Conservation (phyloP, 192 early-diverging fungal species). For the Gryganskiella cystojenkinii region DNA sequence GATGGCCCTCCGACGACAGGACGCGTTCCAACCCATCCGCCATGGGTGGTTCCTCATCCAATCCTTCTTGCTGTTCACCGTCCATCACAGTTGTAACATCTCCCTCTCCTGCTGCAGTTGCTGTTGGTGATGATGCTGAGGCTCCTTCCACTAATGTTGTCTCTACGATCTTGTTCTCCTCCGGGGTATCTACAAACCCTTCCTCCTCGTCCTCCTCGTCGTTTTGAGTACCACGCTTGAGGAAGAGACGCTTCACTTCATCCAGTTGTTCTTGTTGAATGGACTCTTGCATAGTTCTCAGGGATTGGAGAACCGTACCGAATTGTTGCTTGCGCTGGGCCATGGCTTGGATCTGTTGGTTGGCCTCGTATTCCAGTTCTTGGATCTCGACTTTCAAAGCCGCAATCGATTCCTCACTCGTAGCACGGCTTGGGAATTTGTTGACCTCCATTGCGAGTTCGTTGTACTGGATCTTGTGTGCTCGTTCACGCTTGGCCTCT, state of each 20-base stretch:
- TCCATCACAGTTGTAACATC: too few relatives aligned
- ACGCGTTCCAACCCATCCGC: not conserved
- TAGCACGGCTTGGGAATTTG: conserved; percentile 34
- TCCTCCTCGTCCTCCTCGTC: conserved; percentile 29
- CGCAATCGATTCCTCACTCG: conserved; percentile 18
- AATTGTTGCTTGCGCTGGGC: conserved; percentile 33
- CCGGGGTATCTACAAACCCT: conserved; percentile 10
- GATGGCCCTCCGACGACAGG: not conserved
- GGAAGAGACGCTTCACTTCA: conserved; percentile 23
- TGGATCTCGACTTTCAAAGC: conserved; percentile 24
- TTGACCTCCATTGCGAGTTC: conserved; percentile 17
- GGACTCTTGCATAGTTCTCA: conserved; percentile 33
- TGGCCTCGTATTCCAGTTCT: conserved; percentile 26
- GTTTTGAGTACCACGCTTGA: conserved; percentile 17
- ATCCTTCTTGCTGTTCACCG: not conserved
- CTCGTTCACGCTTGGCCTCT: conserved; percentile 31
- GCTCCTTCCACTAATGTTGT: conserved; percentile 11
- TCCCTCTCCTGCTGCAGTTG: not conserved
- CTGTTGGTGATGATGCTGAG: not conserved
- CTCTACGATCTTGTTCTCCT: too few relatives aligned
- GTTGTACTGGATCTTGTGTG: conserved; percentile 48
- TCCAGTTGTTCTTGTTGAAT: conserved; percentile 37
- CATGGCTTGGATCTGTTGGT: conserved; percentile 23
- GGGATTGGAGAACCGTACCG: conserved; percentile 24
- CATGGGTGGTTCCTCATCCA: not conserved